These are phyloP conservation scores for Inga oerstediana DNA, from an alignment of 306 rosid genomes.

Conservation along the genomic window DNA sequence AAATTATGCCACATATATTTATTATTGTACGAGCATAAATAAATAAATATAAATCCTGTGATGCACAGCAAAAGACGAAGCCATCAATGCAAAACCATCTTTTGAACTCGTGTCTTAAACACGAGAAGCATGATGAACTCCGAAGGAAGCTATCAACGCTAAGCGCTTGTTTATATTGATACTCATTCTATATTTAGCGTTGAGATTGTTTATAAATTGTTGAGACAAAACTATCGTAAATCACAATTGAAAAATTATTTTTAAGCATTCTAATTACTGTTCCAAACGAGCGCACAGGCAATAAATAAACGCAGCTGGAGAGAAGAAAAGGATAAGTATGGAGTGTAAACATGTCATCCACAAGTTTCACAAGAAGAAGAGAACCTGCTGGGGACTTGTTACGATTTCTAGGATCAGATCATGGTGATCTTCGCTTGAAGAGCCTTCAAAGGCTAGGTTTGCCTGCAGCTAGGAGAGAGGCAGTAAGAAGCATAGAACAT, in stretches of 20 bases:
- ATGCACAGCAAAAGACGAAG: not conserved
- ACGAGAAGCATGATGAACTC: not conserved
- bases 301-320: not conserved
- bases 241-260: too few relatives aligned
- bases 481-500: constrained; percentile 11
- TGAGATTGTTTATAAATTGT: too few relatives aligned
- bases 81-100: not conserved
- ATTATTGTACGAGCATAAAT: not conserved
- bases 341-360: not conserved
- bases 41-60: not conserved
- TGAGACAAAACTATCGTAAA: too few relatives aligned
- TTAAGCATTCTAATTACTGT: too few relatives aligned
- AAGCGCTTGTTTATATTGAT: not conserved
- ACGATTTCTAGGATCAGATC: constrained; percentile 4
- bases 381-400: constrained; percentile 34
- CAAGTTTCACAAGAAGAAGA: not conserved
- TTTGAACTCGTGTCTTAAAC: not conserved
- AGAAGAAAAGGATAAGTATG: not conserved
- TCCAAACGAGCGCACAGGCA: not conserved
- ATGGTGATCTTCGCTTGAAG: constrained; percentile 6
- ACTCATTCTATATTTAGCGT: too few relatives aligned
- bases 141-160: not conserved
- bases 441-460: not conserved
- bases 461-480: not conserved
- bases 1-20: not conserved